phyloP scores from a whole-genome alignment of 78 protist species.

The Reticulomyxa filosa region DNA sequence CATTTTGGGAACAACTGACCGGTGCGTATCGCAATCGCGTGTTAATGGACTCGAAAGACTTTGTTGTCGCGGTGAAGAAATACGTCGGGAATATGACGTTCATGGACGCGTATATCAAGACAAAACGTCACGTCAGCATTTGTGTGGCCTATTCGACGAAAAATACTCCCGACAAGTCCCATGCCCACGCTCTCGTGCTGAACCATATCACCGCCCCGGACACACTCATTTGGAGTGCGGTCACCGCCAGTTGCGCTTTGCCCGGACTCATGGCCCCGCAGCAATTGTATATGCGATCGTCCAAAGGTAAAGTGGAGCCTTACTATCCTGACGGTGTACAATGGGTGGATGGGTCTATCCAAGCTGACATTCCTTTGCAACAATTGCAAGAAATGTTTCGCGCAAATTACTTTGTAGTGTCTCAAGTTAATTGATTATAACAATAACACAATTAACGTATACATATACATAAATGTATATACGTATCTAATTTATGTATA shows the following conservation, averaged over 20 bases:
- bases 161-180: not conserved
- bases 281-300: not conserved
- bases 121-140: not conserved
- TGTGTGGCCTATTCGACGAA: too few species aligned
- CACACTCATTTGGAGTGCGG: not conserved
- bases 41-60: not conserved
- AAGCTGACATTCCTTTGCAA: not conserved
- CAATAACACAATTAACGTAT: not conserved
- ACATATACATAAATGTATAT: not conserved
- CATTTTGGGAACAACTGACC: too few species aligned
- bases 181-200: not conserved
- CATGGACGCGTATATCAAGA: not conserved
- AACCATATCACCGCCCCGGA: not conserved
- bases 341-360: not conserved
- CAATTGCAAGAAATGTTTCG: not conserved
- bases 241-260: slow-evolving; percentile 2
- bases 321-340: not conserved
- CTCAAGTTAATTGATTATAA: not conserved
- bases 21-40: too few species aligned
- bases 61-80: not conserved
- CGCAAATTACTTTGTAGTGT: not conserved
- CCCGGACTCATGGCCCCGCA: slow-evolving; percentile 1
- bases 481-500: not conserved
- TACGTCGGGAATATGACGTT: not conserved
- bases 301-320: not conserved